Conservation (phyloP, 345 rosid species). For the Crucihimalaya himalaica region DNA sequence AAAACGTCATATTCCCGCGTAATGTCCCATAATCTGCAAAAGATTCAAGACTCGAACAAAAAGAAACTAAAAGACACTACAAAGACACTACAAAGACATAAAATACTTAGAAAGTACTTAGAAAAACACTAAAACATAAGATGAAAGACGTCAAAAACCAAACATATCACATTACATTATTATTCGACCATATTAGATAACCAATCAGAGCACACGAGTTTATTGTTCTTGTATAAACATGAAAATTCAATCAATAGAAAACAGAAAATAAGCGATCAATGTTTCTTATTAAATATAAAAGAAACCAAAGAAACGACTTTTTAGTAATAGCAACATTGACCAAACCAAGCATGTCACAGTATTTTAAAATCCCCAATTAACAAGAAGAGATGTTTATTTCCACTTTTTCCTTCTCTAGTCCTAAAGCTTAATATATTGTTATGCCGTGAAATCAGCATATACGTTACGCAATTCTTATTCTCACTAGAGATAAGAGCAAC, state of each 20-base stretch:
- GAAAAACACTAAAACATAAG: too few relatives aligned
- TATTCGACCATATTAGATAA: neutral
- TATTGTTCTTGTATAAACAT: neutral
- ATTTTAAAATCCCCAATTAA: conserved; percentile 13
- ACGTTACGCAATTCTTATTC: conserved; percentile 16
- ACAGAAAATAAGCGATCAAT: neutral
- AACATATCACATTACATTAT: too few relatives aligned
- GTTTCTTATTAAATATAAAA: neutral
- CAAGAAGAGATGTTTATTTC: conserved; percentile 26
- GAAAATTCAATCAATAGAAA: neutral
- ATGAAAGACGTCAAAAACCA: too few relatives aligned
- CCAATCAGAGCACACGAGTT: neutral
- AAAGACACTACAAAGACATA: too few relatives aligned
- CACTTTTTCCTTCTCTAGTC: conserved; percentile 27
- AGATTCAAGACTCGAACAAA: too few relatives aligned
- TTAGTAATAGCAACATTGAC: conserved; percentile 3
- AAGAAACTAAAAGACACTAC: too few relatives aligned
- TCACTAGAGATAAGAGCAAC: conserved; percentile 12
- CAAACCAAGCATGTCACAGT: conserved; percentile 10
- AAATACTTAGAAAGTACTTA: too few relatives aligned
- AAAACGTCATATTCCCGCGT: too few relatives aligned
- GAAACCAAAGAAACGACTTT: neutral
- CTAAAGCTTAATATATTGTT: conserved; percentile 8
- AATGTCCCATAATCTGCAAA: too few relatives aligned
- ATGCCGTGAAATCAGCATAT: conserved; percentile 25